Evolutionary conservation across 1,139 yeast genomes (phyloP).

Genomic region (Saccharomyces pastorianus): DNA sequence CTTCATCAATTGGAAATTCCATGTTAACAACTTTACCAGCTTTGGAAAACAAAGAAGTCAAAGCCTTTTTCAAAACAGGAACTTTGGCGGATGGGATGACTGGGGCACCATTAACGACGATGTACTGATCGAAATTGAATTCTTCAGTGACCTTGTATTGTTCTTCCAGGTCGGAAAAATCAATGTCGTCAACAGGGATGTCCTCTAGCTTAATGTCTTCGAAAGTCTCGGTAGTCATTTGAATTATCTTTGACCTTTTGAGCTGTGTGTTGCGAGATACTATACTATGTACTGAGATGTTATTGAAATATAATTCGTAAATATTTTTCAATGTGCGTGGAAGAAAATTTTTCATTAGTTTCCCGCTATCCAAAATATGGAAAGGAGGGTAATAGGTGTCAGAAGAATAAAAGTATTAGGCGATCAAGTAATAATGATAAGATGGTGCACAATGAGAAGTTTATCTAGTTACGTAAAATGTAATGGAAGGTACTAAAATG

Average conservation of each 20-base stretch:
- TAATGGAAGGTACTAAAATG: neutral
- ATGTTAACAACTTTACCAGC: slow-evolving; percentile 50
- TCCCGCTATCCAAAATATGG: neutral
- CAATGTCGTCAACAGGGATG: slow-evolving; percentile 58
- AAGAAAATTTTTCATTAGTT: neutral
- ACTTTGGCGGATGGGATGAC: slow-evolving; percentile 86
- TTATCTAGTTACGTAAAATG: neutral
- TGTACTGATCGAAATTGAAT: slow-evolving; percentile 64
- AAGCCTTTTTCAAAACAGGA: slow-evolving; percentile 75
- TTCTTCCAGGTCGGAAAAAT: slow-evolving; percentile 80
- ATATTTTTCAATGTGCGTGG: neutral
- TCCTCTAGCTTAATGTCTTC: slow-evolving; percentile 33
- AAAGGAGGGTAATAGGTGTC: neutral
- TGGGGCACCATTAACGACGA: slow-evolving; percentile 94
- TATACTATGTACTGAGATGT: neutral
- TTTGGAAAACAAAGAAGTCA: slow-evolving; percentile 66
- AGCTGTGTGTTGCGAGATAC: neutral
- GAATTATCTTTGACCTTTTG: neutral
- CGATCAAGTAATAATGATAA: neutral
- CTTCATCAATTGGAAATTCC: slow-evolving; percentile 66
- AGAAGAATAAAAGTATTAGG: neutral
- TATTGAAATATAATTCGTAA: neutral
- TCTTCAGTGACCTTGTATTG: slow-evolving; percentile 53
- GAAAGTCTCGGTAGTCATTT: slow-evolving; percentile 15
- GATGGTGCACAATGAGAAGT: neutral